Evolutionary conservation across 2,329 filamentous ascomycete genomes (phyloP).

Genomic region (Leptoxyphium fumago): DNA sequence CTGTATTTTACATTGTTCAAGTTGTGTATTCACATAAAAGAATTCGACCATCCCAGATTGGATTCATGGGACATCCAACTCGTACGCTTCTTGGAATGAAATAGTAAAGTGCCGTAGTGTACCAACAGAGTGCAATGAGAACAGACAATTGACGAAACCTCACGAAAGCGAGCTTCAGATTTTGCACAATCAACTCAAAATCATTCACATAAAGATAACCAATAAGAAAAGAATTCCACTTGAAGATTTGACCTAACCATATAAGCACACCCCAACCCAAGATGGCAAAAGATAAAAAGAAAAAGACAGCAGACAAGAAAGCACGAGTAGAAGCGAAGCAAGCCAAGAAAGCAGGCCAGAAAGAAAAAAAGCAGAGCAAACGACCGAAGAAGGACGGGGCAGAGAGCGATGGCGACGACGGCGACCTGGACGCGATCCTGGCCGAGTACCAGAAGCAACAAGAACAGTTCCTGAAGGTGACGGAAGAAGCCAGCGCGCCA

Average conservation of each 20-base stretch:
- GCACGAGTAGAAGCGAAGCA: slow-evolving; percentile 31
- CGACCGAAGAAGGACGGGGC: slow-evolving; percentile 61
- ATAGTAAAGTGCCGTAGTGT: too few species aligned
- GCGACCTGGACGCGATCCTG: slow-evolving; percentile 83
- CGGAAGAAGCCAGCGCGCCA: slow-evolving; percentile 58
- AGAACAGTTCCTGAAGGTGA: slow-evolving; percentile 86
- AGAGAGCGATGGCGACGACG: slow-evolving; percentile 80
- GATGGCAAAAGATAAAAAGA: slow-evolving; percentile 37
- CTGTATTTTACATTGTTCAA: too few species aligned
- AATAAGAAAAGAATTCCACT: too few species aligned
- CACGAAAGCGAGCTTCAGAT: too few species aligned
- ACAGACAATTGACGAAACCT: too few species aligned
- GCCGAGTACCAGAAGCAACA: slow-evolving; percentile 85
- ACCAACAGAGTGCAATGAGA: too few species aligned
- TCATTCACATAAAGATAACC: too few species aligned
- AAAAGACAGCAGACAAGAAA: slow-evolving; percentile 20
- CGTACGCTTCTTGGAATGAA: too few species aligned
- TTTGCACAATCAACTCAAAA: too few species aligned
- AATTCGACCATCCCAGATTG: too few species aligned
- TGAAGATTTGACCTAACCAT: background rate
- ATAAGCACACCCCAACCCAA: background rate
- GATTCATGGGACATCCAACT: too few species aligned
- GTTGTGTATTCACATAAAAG: too few species aligned
- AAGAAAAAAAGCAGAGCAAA: slow-evolving; percentile 61
- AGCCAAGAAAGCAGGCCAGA: slow-evolving; percentile 51